Evolutionary conservation across 257 asterid genomes (phyloP).

Genomic region (Orobanche coerulescens): DNA sequence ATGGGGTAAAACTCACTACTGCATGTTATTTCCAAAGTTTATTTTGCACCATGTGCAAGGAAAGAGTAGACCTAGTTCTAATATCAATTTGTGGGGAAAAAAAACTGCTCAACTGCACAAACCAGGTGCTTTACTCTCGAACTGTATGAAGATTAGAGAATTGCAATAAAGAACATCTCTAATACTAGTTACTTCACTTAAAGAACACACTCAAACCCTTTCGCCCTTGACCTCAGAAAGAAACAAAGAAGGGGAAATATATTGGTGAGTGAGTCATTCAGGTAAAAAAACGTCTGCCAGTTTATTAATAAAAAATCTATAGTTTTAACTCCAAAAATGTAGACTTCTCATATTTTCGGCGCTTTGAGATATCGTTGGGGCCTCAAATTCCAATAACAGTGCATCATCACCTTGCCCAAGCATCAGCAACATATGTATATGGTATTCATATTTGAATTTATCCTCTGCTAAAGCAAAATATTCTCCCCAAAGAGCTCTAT

Average conservation of each 20-base stretch:
- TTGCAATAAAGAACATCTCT: too few species aligned
- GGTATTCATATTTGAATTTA: not conserved
- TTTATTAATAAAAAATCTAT: not conserved
- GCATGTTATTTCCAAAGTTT: too few species aligned
- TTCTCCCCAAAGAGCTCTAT: conserved; percentile 22
- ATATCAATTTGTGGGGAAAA: too few species aligned
- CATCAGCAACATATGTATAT: not conserved
- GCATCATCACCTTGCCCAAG: conserved; percentile 15
- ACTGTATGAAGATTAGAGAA: too few species aligned
- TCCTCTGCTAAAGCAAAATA: conserved; percentile 2
- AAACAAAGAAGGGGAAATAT: not conserved
- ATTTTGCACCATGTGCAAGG: too few species aligned
- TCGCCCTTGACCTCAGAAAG: not conserved
- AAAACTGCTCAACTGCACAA: too few species aligned
- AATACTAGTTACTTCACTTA: not conserved
- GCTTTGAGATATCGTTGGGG: not conserved
- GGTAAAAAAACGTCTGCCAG: not conserved
- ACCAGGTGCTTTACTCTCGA: too few species aligned
- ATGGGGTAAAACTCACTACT: too few species aligned
- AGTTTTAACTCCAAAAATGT: conserved; percentile 2
- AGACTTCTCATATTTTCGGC: not conserved
- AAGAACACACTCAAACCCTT: not conserved
- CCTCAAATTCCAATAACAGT: conserved; percentile 6
- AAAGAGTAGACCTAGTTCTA: too few species aligned
- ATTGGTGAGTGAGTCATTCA: not conserved